Evolutionary conservation across 2,329 filamentous ascomycete species (phyloP).

Genomic region (Hirsutella minnesotensis): DNA sequence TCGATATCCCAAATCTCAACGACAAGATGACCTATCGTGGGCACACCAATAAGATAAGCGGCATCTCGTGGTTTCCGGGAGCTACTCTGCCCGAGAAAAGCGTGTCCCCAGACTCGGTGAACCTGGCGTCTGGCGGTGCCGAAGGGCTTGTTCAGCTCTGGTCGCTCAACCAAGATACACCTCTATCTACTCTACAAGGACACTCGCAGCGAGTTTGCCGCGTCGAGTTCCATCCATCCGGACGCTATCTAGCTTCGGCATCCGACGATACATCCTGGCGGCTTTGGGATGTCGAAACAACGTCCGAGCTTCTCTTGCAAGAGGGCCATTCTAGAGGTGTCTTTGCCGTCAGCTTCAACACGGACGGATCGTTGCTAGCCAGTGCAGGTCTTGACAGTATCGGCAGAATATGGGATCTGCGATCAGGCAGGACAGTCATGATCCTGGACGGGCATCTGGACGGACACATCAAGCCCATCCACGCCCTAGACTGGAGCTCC

Average conservation of each 20-base stretch:
- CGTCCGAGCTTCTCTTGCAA: constrained; percentile 73
- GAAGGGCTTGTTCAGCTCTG: constrained; percentile 83
- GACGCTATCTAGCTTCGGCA: constrained; percentile 79
- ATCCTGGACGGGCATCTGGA: constrained; percentile 81
- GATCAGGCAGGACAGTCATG: constrained; percentile 89
- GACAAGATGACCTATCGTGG: constrained; percentile 66
- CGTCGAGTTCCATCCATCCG: constrained; percentile 89
- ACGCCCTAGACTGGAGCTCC: constrained; percentile 81
- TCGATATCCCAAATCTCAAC: constrained; percentile 72
- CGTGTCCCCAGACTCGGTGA: constrained; percentile 62
- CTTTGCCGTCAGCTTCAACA: constrained; percentile 80
- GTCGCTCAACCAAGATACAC: constrained; percentile 79
- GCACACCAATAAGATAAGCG: constrained; percentile 81
- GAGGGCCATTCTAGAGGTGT: constrained; percentile 93
- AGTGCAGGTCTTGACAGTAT: constrained; percentile 93
- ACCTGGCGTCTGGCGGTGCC: constrained; percentile 81
- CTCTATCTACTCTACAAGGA: constrained; percentile 68
- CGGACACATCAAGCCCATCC: constrained; percentile 78
- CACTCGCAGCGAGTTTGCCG: constrained; percentile 82
- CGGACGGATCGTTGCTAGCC: constrained; percentile 79
- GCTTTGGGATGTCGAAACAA: constrained; percentile 85
- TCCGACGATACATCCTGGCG: constrained; percentile 96
- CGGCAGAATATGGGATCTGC: constrained; percentile 87
- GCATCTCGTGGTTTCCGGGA: constrained; percentile 80
- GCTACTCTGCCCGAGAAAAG: constrained; percentile 61